Evolutionary conservation across 306 rosid species (phyloP).

Genomic region (Trichosanthes truncata): DNA sequence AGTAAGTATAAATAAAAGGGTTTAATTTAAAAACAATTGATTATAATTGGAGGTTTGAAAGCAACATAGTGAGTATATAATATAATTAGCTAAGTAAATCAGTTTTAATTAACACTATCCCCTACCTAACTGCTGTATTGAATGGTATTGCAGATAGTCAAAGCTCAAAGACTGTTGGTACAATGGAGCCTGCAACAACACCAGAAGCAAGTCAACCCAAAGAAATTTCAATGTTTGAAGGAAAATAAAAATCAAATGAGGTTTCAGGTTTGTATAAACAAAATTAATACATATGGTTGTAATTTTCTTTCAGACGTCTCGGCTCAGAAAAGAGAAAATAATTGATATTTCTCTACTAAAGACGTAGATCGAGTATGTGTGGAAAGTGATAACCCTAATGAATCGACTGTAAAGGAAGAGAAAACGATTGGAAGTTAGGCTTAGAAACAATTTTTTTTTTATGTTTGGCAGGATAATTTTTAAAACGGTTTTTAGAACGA

Average conservation of each 20-base stretch:
- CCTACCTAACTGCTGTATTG: background rate
- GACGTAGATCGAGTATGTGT: background rate
- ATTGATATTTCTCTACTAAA: background rate
- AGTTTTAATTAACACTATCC: constrained; percentile 15
- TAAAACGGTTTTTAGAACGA: background rate
- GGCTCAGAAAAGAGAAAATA: background rate
- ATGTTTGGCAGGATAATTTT: background rate
- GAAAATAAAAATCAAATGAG: background rate
- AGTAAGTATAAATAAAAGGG: background rate
- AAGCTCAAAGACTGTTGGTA: constrained; percentile 75
- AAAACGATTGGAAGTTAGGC: background rate
- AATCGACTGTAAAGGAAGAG: background rate
- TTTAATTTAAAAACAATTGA: background rate
- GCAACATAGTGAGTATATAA: constrained; percentile 12
- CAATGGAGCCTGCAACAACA: constrained; percentile 67
- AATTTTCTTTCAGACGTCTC: background rate
- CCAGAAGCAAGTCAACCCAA: background rate
- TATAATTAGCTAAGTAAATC: constrained; percentile 28
- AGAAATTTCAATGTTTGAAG: background rate
- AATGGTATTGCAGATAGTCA: constrained; percentile 69
- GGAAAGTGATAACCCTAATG: background rate
- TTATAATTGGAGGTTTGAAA: background rate
- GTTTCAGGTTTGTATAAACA: background rate
- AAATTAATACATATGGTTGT: background rate
- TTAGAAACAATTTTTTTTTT: background rate